A percentile compares a stretch with the other conserved stretches of the same genome.
Evolutionary conservation across 2,329 filamentous ascomycete species (phyloP).

Genomic region (Huntiella bhutanensis): DNA sequence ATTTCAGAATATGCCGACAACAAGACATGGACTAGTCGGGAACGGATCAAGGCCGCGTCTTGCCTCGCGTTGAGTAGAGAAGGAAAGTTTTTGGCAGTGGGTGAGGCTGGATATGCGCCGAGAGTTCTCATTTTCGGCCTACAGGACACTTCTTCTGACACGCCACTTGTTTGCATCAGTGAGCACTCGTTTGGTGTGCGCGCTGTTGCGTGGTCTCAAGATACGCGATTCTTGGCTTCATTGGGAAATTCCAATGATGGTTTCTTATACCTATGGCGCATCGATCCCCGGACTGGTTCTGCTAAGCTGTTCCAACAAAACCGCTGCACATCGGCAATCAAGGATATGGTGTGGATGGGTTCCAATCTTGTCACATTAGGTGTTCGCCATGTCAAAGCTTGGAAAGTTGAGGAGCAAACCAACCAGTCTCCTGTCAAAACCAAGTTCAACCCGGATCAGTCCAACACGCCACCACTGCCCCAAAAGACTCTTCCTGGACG

Average conservation of each 20-base stretch:
- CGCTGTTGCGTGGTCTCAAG: slow-evolving; percentile 73
- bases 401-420: slow-evolving; percentile 56
- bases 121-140: slow-evolving; percentile 80
- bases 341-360: slow-evolving; percentile 81
- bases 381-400: slow-evolving; percentile 81
- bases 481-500: slow-evolving; percentile 59
- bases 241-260: slow-evolving; percentile 81
- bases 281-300: slow-evolving; percentile 64
- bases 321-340: slow-evolving; percentile 74
- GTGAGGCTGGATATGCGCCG: slow-evolving; percentile 87
- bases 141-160: slow-evolving; percentile 60
- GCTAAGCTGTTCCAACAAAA: slow-evolving; percentile 69
- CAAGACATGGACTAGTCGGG: slow-evolving; percentile 71
- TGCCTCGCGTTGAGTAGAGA: slow-evolving; percentile 78
- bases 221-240: slow-evolving; percentile 73
- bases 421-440: slow-evolving; percentile 44
- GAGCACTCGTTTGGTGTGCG: slow-evolving; percentile 85
- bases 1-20: slow-evolving; percentile 42
- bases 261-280: slow-evolving; percentile 77
- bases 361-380: slow-evolving; percentile 69
- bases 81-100: slow-evolving; percentile 72
- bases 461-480: slow-evolving; percentile 15
- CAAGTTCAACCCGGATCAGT: slow-evolving; percentile 23
- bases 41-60: slow-evolving; percentile 85
- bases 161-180: slow-evolving; percentile 64